Evolutionary conservation across 2,329 filamentous ascomycete species (phyloP), one percentile per base, ranked within the genome.

Genomic region (Aureobasidium sp.): DNA sequence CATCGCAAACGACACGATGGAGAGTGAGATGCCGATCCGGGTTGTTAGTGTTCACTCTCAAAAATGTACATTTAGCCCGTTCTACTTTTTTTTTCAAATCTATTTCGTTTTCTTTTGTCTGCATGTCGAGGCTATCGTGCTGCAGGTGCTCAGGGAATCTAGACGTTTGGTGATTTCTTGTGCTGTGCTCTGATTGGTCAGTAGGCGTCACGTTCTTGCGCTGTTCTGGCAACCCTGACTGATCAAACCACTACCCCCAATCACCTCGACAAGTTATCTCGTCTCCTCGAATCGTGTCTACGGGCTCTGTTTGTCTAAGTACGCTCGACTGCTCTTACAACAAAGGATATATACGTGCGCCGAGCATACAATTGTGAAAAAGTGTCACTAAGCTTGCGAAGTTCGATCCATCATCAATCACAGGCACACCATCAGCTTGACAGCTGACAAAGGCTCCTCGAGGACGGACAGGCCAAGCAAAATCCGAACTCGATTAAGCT

Each of bases 41-140:
- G 46, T 52, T 61, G 47, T 55, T 61, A 61, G 47, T 61, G 57
- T 59, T 59, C 57, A 61, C 57, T 61, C 57, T 61, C 57, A 61
- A 61, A 61, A 61, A 61, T 61, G 57, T 61, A 61, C 57, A 61
- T 61, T 61, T 61, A 61, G 57, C 57, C 57, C 46, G 46, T 61
- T 51, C 46, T 60, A 60, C 41, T 59, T 52, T 51, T 20, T 20
- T 59, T 51, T 52, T 44, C 41, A 52, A 52, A 61, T 61, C 29
- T 52, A 51, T 61, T 41, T 44, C 57, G 42, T 52, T 52, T 52
- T 61, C 57, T 61, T 52, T 61, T 51, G 47, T 52, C 36, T 61
- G 44, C 50, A 20, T 41, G 20, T 36, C 9, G 26, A 41, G 7
- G 29, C 20, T 59, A 5, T 20, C 20, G 20, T 20, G 20, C 12